These are phyloP conservation scores for Leishmania tarentolae DNA, from an alignment of 208 protist genomes.

Conservation along the genomic window DNA sequence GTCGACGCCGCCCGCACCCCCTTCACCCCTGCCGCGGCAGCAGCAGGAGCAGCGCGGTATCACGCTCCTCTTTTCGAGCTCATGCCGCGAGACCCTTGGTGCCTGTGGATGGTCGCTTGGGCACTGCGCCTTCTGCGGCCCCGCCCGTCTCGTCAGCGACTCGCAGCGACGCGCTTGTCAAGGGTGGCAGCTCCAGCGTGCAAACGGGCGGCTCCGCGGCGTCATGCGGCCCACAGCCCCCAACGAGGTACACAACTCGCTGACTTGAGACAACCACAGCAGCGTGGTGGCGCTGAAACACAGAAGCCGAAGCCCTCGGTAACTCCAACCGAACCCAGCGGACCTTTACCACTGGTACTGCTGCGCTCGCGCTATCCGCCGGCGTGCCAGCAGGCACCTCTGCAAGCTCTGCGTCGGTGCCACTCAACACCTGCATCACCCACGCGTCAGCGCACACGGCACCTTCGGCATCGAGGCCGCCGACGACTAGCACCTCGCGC, in stretches of 20 bases:
- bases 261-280: constrained; percentile 35
- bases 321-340: constrained; percentile 32
- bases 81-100: neutral
- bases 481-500: constrained; percentile 69
- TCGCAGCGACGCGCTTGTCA: constrained; percentile 16
- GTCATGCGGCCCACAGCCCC: constrained; percentile 26
- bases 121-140: neutral
- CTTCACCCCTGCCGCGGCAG: too few relatives aligned
- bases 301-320: neutral
- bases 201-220: constrained; percentile 11
- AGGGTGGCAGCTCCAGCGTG: constrained; percentile 19
- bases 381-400: constrained; percentile 8
- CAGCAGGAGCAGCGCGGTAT: neutral
- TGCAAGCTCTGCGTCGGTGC: constrained; percentile 18
- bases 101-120: neutral
- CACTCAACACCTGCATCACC: constrained; percentile 51
- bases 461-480: constrained; percentile 60
- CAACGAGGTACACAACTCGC: constrained; percentile 60
- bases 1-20: neutral
- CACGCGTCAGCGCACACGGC: constrained; percentile 65
- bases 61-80: neutral
- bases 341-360: constrained; percentile 11
- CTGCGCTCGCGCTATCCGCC: neutral
- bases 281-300: constrained; percentile 41
- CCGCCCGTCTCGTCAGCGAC: neutral